Evolutionary conservation across 148 eudicot species (phyloP), one percentile per base, ranked within the genome.

Genomic region (Euryodendron excelsum): DNA sequence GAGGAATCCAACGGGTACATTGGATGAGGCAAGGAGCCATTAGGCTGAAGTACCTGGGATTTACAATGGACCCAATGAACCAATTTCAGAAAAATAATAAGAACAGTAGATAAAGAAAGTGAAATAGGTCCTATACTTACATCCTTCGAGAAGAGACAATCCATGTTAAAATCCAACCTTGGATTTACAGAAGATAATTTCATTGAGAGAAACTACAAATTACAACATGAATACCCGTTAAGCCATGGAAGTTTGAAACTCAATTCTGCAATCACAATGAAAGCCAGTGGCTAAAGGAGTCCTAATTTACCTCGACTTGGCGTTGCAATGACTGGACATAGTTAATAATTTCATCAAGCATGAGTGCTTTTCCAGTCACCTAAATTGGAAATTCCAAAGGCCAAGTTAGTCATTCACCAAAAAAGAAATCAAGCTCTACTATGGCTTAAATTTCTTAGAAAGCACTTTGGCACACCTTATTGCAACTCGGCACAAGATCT

Each of bases 321-420:
- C 89, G 85, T 80, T 95, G 99, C 83, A 95, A 85, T 63, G 97
- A 93, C 68, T 95, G 99, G 11, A 95, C 97, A 67, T 95, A 95
- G 68, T 93, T 95, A 68, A 95, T 95, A 37, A 95, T 95, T 84
- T 95, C 99, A 79, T 95, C 99, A 53, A 95, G 87, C 99, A 95
- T 95, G 2, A 91, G 84, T 61, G 99, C 97, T 86, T 95, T 95
- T 77, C 99, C 99, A 9, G 94, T 95, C n/a, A 92, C 97, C 97
- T 92, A 78, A 50, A 75, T 74, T 30, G 2, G 6, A 10, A 74
- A 74, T 48, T 52, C 14, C 33, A 45, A 37, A 41, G 21, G 41
- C 48, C 70, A 76, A 45, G 17, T 64, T 31, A 47, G 60, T 11
- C 18, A 61, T 18, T 60, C 7, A 39, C 3, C 44, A 69, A 21